phyloP scores from a whole-genome alignment of 192 early-diverging fungal genomes.

The Anaeromyces robustus region DNA sequence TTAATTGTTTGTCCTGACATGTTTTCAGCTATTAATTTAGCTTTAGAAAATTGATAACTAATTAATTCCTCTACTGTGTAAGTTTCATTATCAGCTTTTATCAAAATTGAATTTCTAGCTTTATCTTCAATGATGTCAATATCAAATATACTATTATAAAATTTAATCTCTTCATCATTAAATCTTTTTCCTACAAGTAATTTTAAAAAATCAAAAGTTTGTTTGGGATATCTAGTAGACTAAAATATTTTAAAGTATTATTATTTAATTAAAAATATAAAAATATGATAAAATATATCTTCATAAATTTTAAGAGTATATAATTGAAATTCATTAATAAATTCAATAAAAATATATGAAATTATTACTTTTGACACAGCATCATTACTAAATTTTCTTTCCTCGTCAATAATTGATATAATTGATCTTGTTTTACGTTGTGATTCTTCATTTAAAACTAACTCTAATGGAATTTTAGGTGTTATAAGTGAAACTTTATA shows the following conservation, averaged over 20 bases:
- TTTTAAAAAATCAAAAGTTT: slow-evolving; percentile 44
- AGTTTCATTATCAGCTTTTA: neutral
- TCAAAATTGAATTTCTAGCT: neutral
- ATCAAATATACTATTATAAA: neutral
- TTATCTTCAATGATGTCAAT: neutral
- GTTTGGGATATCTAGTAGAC: slow-evolving; percentile 53
- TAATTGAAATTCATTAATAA: too few species aligned
- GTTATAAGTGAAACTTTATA: slow-evolving; percentile 89
- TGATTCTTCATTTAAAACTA: slow-evolving; percentile 89
- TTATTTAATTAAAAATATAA: too few species aligned
- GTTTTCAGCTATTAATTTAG: slow-evolving; percentile 64
- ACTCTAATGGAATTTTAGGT: slow-evolving; percentile 73
- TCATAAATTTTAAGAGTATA: slow-evolving; percentile 35
- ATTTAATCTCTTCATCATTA: slow-evolving; percentile 7
- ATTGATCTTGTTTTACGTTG: slow-evolving; percentile 84
- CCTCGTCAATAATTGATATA: slow-evolving; percentile 52
- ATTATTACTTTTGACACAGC: slow-evolving; percentile 58
- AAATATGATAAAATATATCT: too few species aligned
- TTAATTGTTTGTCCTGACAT: slow-evolving; percentile 52
- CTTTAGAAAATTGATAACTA: slow-evolving; percentile 82
- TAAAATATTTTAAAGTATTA: slow-evolving; percentile 59
- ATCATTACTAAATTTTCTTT: slow-evolving; percentile 72
- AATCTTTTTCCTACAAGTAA: slow-evolving; percentile 49
- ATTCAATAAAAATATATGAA: too few species aligned
- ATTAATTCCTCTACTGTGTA: slow-evolving; percentile 75